phyloP scores from a whole-genome alignment of 176 grass and related monocot genomes.

The Typha latifolia region DNA sequence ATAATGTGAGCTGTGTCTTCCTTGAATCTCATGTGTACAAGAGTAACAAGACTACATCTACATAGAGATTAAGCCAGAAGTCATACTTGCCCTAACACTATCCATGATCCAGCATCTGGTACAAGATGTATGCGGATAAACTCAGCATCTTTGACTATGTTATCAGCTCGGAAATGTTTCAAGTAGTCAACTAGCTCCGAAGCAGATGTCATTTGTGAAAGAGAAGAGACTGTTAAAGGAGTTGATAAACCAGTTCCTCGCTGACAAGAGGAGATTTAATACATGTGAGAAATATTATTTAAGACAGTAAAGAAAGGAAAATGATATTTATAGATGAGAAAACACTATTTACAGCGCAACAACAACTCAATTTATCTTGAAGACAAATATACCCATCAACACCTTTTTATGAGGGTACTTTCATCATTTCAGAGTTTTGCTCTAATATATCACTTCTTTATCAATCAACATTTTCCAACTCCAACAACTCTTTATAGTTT shows the following conservation, averaged over 20 bases:
- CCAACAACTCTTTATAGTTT: too few species aligned
- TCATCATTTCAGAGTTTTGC: too few species aligned
- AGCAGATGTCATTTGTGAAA: conserved; percentile 63
- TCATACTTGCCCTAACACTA: conserved; percentile 79
- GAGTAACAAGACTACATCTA: too few species aligned
- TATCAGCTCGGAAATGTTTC: conserved; percentile 93
- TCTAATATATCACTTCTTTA: too few species aligned
- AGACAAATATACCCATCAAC: too few species aligned
- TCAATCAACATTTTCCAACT: too few species aligned
- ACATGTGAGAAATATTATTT: conserved; percentile 3
- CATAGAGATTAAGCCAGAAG: conserved; percentile 5
- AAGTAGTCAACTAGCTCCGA: conserved; percentile 50
- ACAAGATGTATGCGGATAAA: conserved; percentile 64
- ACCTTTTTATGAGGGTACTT: too few species aligned
- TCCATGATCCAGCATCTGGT: conserved; percentile 72
- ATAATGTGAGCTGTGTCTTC: too few species aligned
- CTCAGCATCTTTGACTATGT: conserved; percentile 89
- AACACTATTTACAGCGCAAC: not conserved
- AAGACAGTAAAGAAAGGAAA: not conserved
- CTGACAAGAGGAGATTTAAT: conserved; percentile 26
- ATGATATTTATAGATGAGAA: not conserved
- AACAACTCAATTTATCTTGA: too few species aligned
- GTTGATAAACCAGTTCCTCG: conserved; percentile 84
- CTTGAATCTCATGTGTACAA: too few species aligned
- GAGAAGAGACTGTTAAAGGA: conserved; percentile 77